phyloP scores from a whole-genome alignment of 257 asterid species.

The Przewalskia tangutica region DNA sequence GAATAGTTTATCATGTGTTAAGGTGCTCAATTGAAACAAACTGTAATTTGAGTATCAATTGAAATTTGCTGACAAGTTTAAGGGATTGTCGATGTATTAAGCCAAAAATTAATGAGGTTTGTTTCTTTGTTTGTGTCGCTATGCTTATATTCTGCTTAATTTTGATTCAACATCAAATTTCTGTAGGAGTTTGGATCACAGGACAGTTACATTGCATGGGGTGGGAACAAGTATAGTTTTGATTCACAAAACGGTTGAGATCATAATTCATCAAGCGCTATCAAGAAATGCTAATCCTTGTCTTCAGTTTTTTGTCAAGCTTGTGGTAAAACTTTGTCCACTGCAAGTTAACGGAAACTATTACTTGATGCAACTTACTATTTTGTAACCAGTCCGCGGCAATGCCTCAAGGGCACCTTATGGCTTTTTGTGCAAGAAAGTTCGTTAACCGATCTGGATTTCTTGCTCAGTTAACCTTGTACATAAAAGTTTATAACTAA shows the following conservation, averaged over 20 bases:
- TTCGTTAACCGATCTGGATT: neutral
- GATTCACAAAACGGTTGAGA: conserved; percentile 19
- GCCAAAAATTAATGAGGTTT: neutral
- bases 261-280: neutral
- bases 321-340: neutral
- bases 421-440: neutral
- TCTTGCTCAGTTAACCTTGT: neutral
- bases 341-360: neutral
- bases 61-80: too few species aligned
- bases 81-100: too few species aligned
- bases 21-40: too few species aligned
- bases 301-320: conserved; percentile 7
- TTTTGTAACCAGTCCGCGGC: neutral
- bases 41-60: too few species aligned
- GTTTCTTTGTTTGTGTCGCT: neutral
- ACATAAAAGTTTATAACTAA: neutral
- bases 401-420: neutral
- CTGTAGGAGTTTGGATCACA: conserved; percentile 74
- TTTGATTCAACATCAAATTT: neutral
- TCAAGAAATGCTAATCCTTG: neutral
- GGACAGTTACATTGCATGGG: conserved; percentile 84
- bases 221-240: conserved; percentile 35
- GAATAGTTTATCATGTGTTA: too few species aligned
- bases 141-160: neutral
- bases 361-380: neutral